Conservation (phyloP, 1,139 yeast species). For the Kodamaea sp. region DNA sequence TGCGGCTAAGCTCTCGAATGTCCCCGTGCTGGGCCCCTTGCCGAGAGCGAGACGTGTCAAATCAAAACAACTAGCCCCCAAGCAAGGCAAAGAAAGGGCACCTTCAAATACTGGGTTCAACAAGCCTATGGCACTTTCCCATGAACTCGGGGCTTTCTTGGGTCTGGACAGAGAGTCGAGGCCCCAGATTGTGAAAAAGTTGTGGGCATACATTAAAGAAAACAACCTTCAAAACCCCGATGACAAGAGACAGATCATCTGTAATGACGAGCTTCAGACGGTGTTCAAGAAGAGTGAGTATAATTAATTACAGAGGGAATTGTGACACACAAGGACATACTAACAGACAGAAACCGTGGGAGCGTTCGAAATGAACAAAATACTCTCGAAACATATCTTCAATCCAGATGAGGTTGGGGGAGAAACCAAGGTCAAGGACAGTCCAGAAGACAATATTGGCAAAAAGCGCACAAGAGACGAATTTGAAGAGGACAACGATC, state of each 20-base stretch:
- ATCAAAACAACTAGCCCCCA: slow-evolving; percentile 6
- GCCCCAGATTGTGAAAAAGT: slow-evolving; percentile 68
- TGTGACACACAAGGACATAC: slow-evolving; percentile 13
- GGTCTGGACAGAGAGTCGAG: slow-evolving; percentile 51
- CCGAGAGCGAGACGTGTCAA: slow-evolving; percentile 17
- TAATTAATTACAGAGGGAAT: slow-evolving; percentile 1
- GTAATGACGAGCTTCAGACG: slow-evolving; percentile 63
- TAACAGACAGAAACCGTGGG: slow-evolving; percentile 47
- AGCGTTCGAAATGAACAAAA: slow-evolving; percentile 69
- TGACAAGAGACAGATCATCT: slow-evolving; percentile 64
- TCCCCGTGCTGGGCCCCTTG: slow-evolving; percentile 24
- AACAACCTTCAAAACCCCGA: slow-evolving; percentile 67
- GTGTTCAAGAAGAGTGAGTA: slow-evolving; percentile 55
- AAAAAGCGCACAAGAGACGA: slow-evolving; percentile 4
- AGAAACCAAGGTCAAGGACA: no score
- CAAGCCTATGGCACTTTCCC: slow-evolving; percentile 47
- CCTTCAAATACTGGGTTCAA: slow-evolving; percentile 34
- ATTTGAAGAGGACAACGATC: slow-evolving; percentile 11
- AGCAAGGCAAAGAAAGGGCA: slow-evolving; percentile 9
- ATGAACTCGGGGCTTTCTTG: slow-evolving; percentile 48
- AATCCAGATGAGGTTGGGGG: slow-evolving; percentile 48
- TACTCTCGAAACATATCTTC: slow-evolving; percentile 54
- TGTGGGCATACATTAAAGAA: slow-evolving; percentile 75
- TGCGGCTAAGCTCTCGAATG: slow-evolving; percentile 50
- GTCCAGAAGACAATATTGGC: slow-evolving; percentile 1